Base-by-base conservation (phyloP, 441 rosid genomes). In the Gossypium davidsonii region DNA sequence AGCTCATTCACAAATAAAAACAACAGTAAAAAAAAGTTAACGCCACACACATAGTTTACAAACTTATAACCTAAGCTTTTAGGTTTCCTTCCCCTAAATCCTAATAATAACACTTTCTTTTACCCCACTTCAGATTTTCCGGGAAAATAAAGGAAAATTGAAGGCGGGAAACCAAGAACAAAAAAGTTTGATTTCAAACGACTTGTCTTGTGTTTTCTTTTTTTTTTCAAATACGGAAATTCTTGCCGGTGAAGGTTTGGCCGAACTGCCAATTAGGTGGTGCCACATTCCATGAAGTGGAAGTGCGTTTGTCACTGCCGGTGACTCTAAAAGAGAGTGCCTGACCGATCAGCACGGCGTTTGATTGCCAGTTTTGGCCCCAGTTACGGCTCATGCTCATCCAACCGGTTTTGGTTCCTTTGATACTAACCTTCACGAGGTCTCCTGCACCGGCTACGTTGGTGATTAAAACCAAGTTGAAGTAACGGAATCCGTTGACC, bases 221-320 rank as follows among this genome's bases (percentile, higher is more conserved):
- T 20, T 3, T 26, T 26, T 26, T 21, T 20, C 60, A 44, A 44
- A 44, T 67, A n/a, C 86, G 94, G 87, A 91, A 93, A 70, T 93
- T 93, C 84, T 86, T 89, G 61, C 98, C 97, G 26, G 78, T 72
- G 85, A 81, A 85, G 52, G 92, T 86, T 63, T 88, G 88, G n/a
- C 92, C 92, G 63, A 88, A 88, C 75, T 83, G 87, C 92, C 92
- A 88, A 73, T 73, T 59, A 21, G 84, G 42, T 0, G 90, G 88
- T 48, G 84, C 92, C 57, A 85, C 70, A 84, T 86, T 86, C 63
- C 72, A 70, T 14, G 90, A 85, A 14, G 92, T 84, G 48, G 92
- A 85, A 67, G 86, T 78, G 21, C 92, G 85, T 5, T 80, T 31
- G 65, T 88, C 92, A 26, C 89, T 73, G 71, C 81, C 79, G 58